Conservation (phyloP, 129 eudicot genomes). For the Cynara cardunculus region DNA sequence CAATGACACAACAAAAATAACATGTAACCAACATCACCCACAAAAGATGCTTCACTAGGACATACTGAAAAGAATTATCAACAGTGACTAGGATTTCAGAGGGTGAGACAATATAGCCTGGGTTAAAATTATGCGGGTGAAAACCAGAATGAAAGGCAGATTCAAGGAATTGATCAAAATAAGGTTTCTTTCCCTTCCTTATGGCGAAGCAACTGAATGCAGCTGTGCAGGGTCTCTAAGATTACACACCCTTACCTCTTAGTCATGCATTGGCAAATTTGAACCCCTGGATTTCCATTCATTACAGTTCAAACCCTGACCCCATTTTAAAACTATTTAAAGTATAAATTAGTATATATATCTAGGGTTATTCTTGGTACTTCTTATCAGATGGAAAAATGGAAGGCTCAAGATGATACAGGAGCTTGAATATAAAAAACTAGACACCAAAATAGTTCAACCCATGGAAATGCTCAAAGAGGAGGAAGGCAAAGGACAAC, state of each 20-base stretch:
- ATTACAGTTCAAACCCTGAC: neutral
- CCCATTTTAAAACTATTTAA: neutral
- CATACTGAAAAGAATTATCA: neutral
- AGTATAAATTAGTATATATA: neutral
- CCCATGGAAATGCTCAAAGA: neutral
- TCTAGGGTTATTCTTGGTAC: neutral
- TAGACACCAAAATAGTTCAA: neutral
- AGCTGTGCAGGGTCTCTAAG: no score
- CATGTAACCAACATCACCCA: neutral
- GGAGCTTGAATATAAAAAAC: neutral
- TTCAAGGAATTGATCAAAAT: neutral
- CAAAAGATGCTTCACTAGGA: neutral
- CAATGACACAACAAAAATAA: neutral
- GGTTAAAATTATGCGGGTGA: neutral
- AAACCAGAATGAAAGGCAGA: neutral
- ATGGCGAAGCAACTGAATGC: no score
- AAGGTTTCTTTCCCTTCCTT: neutral
- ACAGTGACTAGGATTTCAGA: neutral
- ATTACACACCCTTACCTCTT: neutral
- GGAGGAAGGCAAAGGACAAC: neutral
- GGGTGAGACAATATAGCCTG: neutral
- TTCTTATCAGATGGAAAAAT: neutral
- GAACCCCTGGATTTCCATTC: neutral
- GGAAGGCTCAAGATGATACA: neutral
- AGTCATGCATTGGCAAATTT: neutral